These are phyloP conservation scores for Paecilomyces sp. DNA, from an alignment of 2,329 filamentous ascomycete species.

Conservation along the genomic window DNA sequence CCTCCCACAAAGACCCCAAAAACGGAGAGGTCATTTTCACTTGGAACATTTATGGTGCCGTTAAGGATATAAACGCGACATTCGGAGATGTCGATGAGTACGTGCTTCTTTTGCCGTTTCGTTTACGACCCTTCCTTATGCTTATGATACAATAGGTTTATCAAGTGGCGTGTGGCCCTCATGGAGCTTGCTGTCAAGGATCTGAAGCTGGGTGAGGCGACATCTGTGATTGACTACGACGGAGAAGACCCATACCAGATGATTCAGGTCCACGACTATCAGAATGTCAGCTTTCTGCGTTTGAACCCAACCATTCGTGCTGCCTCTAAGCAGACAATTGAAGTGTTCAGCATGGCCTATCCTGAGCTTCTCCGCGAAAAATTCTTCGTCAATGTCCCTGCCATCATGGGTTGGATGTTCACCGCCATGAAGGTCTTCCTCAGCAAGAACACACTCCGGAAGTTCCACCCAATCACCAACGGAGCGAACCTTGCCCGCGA, in stretches of 20 bases:
- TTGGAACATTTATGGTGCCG: constrained; percentile 89
- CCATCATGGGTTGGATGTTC: constrained; percentile 85
- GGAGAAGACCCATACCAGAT: constrained; percentile 78
- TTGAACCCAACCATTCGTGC: constrained; percentile 70
- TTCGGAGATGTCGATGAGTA: constrained; percentile 79
- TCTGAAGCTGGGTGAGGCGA: constrained; percentile 63
- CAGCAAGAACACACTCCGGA: constrained; percentile 65
- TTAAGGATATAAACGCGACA: constrained; percentile 71
- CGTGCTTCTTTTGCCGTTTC: constrained; percentile 25
- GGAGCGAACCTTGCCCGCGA: constrained; percentile 62
- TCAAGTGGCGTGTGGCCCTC: constrained; percentile 80
- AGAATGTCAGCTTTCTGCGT: constrained; percentile 77
- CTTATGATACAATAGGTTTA: constrained; percentile 53
- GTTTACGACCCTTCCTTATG: neutral
- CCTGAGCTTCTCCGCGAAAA: constrained; percentile 85
- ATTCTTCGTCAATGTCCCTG: constrained; percentile 91
- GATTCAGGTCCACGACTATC: constrained; percentile 90
- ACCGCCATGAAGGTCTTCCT: constrained; percentile 68
- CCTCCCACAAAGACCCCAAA: constrained; percentile 54
- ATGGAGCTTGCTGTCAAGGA: constrained; percentile 81
- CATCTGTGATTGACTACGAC: constrained; percentile 56
- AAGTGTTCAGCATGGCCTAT: constrained; percentile 73
- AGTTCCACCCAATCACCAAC: constrained; percentile 71
- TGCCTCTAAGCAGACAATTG: constrained; percentile 73
- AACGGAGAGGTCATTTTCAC: constrained; percentile 59